Evolutionary conservation across 73 alveolate genomes (phyloP).

Genomic region (Stentor coeruleus): DNA sequence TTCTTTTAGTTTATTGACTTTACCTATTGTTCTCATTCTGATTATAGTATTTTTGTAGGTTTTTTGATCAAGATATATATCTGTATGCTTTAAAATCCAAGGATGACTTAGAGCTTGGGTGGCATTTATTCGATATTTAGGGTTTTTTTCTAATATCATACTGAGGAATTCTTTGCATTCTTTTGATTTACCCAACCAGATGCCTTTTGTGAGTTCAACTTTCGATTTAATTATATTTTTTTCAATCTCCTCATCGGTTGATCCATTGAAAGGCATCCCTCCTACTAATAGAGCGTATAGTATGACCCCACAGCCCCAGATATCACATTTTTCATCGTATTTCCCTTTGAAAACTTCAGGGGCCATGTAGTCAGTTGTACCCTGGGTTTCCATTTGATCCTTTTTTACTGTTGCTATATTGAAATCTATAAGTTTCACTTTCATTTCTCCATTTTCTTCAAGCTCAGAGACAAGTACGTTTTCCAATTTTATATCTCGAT

Average conservation of each 20-base stretch:
- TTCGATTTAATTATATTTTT: slow-evolving; percentile 20
- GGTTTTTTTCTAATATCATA: slow-evolving; percentile 42
- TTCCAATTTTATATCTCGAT: slow-evolving; percentile 80
- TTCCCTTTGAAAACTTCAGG: slow-evolving; percentile 34
- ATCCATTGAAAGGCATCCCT: slow-evolving; percentile 44
- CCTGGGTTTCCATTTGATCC: slow-evolving; percentile 22
- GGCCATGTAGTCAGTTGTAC: slow-evolving; percentile 50
- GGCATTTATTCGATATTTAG: slow-evolving; percentile 47
- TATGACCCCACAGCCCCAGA: slow-evolving; percentile 46
- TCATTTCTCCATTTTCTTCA: slow-evolving; percentile 53
- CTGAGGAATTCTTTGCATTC: slow-evolving; percentile 50
- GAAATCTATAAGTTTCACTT: slow-evolving; percentile 93
- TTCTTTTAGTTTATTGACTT: not conserved
- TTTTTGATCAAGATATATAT: not conserved
- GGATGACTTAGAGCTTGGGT: slow-evolving; percentile 45
- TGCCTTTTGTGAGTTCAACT: not conserved
- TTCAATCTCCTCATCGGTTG: slow-evolving; percentile 41
- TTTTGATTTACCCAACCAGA: slow-evolving; percentile 44
- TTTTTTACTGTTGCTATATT: slow-evolving; percentile 36
- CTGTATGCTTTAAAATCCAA: slow-evolving; percentile 36
- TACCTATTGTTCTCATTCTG: not conserved
- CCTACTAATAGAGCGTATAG: slow-evolving; percentile 36
- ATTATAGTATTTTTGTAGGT: slow-evolving; percentile 12
- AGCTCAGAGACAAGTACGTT: slow-evolving; percentile 46
- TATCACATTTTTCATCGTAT: slow-evolving; percentile 36